Conservation (phyloP, 768 basidiomycete species). For the Mycena metata region DNA sequence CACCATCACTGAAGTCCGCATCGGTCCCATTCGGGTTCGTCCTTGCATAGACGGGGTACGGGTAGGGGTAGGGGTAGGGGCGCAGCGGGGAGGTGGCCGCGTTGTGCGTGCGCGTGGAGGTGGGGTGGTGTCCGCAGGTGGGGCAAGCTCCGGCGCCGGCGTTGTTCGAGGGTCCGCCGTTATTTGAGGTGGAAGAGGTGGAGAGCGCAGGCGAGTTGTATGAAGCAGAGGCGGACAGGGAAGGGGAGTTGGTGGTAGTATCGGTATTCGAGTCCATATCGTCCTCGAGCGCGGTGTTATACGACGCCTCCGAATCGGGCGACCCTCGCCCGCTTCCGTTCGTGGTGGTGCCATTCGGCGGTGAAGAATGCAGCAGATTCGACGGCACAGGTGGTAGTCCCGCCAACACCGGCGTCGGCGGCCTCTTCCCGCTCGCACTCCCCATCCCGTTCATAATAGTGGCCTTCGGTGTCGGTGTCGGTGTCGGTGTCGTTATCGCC, state of each 20-base stretch:
- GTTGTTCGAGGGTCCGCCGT: no score
- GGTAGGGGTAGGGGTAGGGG: no score
- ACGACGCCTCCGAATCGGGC: conserved; percentile 24
- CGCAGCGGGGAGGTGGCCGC: no score
- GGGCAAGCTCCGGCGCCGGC: conserved; percentile 37
- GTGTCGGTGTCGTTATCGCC: neutral
- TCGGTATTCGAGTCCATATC: neutral
- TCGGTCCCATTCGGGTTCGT: no score
- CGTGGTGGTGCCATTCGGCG: neutral
- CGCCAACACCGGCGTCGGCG: conserved; percentile 7
- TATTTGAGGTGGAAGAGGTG: neutral
- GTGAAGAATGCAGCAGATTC: neutral
- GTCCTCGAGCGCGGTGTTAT: conserved; percentile 25
- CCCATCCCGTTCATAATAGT: neutral
- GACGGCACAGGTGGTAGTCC: neutral
- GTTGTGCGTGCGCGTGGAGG: neutral
- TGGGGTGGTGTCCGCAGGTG: conserved; percentile 24
- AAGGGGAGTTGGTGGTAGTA: neutral
- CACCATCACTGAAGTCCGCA: no score
- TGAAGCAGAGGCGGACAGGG: no score
- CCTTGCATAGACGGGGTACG: no score
- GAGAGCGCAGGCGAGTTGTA: conserved; percentile 5
- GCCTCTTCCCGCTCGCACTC: no score
- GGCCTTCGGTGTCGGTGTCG: conserved; percentile 25
- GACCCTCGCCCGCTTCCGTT: neutral